phyloP scores from a whole-genome alignment of 2,329 filamentous ascomycete genomes.

The Podosphaera fusca region DNA sequence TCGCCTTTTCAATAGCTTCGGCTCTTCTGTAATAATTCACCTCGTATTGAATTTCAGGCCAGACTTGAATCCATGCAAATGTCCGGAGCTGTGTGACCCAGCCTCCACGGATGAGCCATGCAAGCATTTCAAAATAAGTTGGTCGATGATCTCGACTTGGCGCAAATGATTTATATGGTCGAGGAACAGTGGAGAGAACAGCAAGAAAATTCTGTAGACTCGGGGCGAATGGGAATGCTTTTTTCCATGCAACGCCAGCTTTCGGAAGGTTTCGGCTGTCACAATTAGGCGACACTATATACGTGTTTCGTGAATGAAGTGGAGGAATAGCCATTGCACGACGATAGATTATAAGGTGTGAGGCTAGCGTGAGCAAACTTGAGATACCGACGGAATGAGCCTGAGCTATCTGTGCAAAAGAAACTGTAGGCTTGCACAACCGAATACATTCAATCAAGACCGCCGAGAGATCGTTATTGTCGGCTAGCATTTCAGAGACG shows the following conservation, averaged over 20 bases:
- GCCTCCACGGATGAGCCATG: slow-evolving; percentile 76
- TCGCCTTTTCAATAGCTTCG: slow-evolving; percentile 20
- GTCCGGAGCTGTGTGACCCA: slow-evolving; percentile 89
- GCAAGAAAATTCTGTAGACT: slow-evolving; percentile 72
- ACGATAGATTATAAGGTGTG: slow-evolving; percentile 90
- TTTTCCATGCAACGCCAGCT: slow-evolving; percentile 49
- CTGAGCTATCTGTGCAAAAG: slow-evolving; percentile 48
- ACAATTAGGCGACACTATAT: slow-evolving; percentile 78
- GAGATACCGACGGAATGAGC: slow-evolving; percentile 49
- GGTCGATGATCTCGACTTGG: slow-evolving; percentile 73
- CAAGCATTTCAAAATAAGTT: slow-evolving; percentile 73
- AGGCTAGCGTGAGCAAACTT: slow-evolving; percentile 69
- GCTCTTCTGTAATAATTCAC: slow-evolving; percentile 50
- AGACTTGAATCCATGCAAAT: slow-evolving; percentile 72
- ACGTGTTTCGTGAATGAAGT: slow-evolving; percentile 70
- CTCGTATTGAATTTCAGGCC: slow-evolving; percentile 59
- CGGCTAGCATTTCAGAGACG: slow-evolving; percentile 50
- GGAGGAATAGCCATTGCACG: slow-evolving; percentile 79
- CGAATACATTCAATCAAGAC: slow-evolving; percentile 65
- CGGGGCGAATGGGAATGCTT: slow-evolving; percentile 62
- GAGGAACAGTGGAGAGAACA: slow-evolving; percentile 54
- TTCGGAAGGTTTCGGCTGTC: slow-evolving; percentile 47
- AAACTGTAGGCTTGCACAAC: slow-evolving; percentile 44
- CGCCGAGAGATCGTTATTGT: slow-evolving; percentile 51
- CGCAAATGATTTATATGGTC: slow-evolving; percentile 62